Base-by-base conservation (phyloP, 768 basidiomycete genomes). In the Phanerochaete carnosa region DNA sequence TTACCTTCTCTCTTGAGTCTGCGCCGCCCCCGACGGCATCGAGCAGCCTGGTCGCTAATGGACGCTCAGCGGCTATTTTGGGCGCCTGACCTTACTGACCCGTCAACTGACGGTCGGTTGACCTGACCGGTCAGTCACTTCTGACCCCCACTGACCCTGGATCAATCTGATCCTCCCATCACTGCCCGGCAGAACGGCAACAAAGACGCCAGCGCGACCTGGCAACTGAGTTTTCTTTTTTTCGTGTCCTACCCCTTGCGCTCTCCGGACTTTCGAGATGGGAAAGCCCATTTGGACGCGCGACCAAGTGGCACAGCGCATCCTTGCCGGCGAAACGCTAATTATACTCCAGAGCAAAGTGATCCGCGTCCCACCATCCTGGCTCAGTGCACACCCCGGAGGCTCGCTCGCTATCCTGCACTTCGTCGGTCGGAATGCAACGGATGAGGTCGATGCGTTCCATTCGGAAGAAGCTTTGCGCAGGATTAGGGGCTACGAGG, bases 401-500 rank as follows among this genome's bases (percentile, higher is more conserved):
- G 95, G 96, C 39, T 73, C 83, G 3, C 87, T 98, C 52, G 83
- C 94, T 15, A 84, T 99, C 59, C 85, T 96, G 26, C 97, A 99
- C 75, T 98, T 95, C 68, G 87, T 98, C 45, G 97, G 96, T 2
- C 83, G 96, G 58, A 95, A 99, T 70, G 95, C 96, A 0, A 84
- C 92, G 0, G 91, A 96, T 76, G 97, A 99, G 73, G 91, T 98
- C 33, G 84, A 92, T 63, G 96, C 94, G 23, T 98, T 91, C 75
- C 97, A 99, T 71, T 78, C 79, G 7, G 80, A 84, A 37, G 73
- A 80, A 49, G 85, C 81, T 52, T 76, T 86, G 56, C 73, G 75
- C 11, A 77, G 82, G 59, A 80, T 95, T 64, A 72, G 78, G 22
- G 79, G 78, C 13, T 96, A 87, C 69, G 81, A 83, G 55, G 77